Evolutionary conservation across 805 yeast species (phyloP), one percentile per base, ranked within the genome.

Genomic region (Yamadazyma tumulicola): DNA sequence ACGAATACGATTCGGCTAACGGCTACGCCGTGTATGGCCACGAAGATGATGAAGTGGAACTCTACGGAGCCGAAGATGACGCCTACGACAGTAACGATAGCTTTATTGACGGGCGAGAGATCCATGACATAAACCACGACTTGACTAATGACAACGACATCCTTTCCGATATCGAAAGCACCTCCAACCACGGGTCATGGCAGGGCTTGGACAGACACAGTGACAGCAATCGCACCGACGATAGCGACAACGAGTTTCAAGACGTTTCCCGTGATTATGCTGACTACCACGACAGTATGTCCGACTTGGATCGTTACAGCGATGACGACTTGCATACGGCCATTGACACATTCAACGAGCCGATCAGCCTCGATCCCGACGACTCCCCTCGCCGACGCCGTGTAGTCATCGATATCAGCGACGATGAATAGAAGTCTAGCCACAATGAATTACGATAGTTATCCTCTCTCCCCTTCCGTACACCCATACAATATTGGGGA

Each of bases 1-100:
- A 63, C 19, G 67, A 61, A 13, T 57, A 54, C 37, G 52, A 55
- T 30, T n/a, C n/a, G n/a, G n/a, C n/a, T n/a, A n/a, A n/a, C n/a
- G n/a, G 8, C 4, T n/a, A 31, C 16, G 16, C n/a, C n/a, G n/a
- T n/a, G n/a, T n/a, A n/a, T n/a, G n/a, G n/a, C n/a, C n/a, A n/a
- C n/a, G 64, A 59, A 32, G 65, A 60, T 30, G 51, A 45, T 9
- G 65, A 59, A 32, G 46, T 39, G 11, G 27, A 31, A 12, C 25
- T 33, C 12, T 38, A 39, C 34, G 47, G 41, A 8, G 48, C 44
- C 1, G 38, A 42, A 26, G 45, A 45, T 8, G 47, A 37, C 10
- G 42, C 35, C 13, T 60, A 60, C 42, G 64, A 59, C 35, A 44
- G 54, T 12, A 52, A 51, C 3, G 66, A 59, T 34, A 57, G 66